Evolutionary conservation across 108 stramenopile species (phyloP).

Genomic region (Bacterosira constricta): DNA sequence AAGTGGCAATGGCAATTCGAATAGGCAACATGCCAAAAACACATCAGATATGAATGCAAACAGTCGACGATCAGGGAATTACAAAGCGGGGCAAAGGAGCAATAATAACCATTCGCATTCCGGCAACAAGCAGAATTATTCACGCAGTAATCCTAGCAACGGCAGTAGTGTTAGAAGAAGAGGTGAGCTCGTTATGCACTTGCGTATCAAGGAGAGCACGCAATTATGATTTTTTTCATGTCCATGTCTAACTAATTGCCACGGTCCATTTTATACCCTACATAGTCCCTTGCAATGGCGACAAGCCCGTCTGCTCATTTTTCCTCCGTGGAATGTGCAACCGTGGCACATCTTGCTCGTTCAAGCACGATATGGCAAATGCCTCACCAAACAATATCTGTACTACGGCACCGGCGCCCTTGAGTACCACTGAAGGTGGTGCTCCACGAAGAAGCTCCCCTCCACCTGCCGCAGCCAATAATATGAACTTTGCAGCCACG

Average conservation of each 20-base stretch:
- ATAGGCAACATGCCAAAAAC: neutral
- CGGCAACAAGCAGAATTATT: neutral
- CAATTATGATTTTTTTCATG: neutral
- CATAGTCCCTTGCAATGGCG: neutral
- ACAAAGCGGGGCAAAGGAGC: neutral
- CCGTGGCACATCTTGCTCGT: slow-evolving; percentile 66
- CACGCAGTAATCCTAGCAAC: neutral
- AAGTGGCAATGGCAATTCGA: neutral
- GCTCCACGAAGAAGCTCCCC: neutral
- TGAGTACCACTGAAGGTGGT: neutral
- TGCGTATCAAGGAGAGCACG: neutral
- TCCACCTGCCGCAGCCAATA: neutral
- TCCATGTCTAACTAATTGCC: neutral
- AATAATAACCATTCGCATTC: neutral
- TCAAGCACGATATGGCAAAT: slow-evolving; percentile 59
- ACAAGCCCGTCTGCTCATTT: slow-evolving; percentile 59
- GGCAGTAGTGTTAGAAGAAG: slow-evolving; percentile 10
- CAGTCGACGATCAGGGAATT: neutral
- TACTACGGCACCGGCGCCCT: neutral
- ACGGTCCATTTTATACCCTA: neutral
- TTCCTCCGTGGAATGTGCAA: slow-evolving; percentile 69
- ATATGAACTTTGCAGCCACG: neutral
- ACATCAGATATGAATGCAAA: neutral
- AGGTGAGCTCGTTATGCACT: slow-evolving; percentile 5
- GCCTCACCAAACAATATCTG: neutral